Base-by-base conservation (phyloP, 345 rosid genomes). In the Carallia brachiata region DNA sequence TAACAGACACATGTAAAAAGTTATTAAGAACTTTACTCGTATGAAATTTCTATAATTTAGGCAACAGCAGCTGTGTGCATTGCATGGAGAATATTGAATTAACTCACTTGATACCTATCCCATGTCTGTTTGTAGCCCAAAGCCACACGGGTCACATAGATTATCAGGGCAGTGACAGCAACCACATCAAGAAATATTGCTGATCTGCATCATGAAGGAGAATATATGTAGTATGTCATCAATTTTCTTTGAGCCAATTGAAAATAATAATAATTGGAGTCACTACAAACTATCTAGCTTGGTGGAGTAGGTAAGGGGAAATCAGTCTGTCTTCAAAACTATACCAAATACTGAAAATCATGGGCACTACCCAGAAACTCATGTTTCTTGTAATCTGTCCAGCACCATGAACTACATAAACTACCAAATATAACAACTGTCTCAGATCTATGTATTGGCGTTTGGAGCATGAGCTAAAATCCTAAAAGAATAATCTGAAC, bases 61-160 rank as follows among this genome's bases (percentile, higher is more conserved):
- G 56, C 19, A 30, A 28, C 12, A 47, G 66, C 27, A 44, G 55
- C 28, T 31, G 27, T 67, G 30, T 0, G 32, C 4, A 61, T 30
- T 12, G 37, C 36, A 15, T 31, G 36, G 37, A 28, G 5, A 13
- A 81, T 40, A 67, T 37, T 23, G 31, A 61, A 66, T 73, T 7
- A 17, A 77, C 90, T 89, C 80, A 89, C 97, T 82, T 94, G 96
- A 82, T 94, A 94, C 71, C 98, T 86, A 66, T 94, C 98, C 93
- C 96, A 87, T 55, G 98, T 94, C 81, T 94, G 98, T 75, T 94
- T 91, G 86, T 94, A 94, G 74, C 97, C 98, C 85, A 94, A 82
- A 70, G 80, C 91, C 80, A 91, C 95, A 4, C 98, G 98, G 63
- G 84, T 79, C 65, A 83, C 88, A 73, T 84, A 89, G 67, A 94